Evolutionary conservation across 345 rosid genomes (phyloP), one percentile per base, ranked within the genome.

Genomic region (Populus tremula): DNA sequence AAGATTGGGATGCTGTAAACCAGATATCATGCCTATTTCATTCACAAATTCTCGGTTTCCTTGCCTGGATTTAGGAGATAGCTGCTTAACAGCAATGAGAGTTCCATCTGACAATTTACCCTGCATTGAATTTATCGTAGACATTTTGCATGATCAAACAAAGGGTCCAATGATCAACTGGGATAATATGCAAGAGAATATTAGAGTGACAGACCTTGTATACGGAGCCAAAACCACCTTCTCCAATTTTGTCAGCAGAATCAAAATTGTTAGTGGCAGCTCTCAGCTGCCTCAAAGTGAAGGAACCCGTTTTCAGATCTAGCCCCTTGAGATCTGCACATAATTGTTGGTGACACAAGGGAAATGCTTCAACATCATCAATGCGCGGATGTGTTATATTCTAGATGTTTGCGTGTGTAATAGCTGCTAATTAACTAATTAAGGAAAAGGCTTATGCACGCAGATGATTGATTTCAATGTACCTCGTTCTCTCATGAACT

Each of bases 31-130:
- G 39, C 90, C 91, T 36, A 92, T 83, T 86, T 92, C 97, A 2
- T 88, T 89, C 76, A 92, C 71, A 77, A 92, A 92, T 70, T 92
- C 94, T 21, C 91, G 86, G 81, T 90, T 89, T 62, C 94, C 97
- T 76, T 92, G 97, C 50, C 79, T 85, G 10, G 97, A 92, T 83
- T 86, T 88, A 1, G 97, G 81, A 59, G 97, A 92, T 49, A 88
- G 97, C 56, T 87, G 91, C 86, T 92, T 92, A 49, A 92, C 94
- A 21, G 93, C 97, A 72, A 90, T 77, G 16, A 82, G 69, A 61
- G 86, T 88, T 13, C 91, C 94, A 84, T 90, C 97, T 49, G 83
- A 29, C 81, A 89, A 71, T 67, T 68, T 76, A 47, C 96, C 97
- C 96, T 93, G 69, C 39, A 38, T 38, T 38, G 39, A 38, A 87